phyloP scores from a whole-genome alignment of 192 early-diverging fungal genomes.

The Coemansia aciculifera region DNA sequence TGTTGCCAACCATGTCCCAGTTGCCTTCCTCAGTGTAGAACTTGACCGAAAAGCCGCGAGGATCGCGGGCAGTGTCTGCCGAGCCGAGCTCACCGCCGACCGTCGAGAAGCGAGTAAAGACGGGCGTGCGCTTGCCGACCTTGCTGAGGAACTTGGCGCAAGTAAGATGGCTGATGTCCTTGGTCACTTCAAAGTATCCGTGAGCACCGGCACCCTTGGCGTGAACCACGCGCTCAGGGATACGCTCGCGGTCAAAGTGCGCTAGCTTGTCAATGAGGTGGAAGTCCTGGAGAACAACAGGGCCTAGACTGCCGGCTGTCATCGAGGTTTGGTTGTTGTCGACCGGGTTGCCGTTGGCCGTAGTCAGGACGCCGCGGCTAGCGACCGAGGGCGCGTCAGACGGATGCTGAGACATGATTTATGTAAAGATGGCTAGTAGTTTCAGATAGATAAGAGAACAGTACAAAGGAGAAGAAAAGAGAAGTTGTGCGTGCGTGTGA shows the following conservation, averaged over 20 bases:
- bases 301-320: constrained; percentile 68
- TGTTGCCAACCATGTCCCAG: constrained; percentile 88
- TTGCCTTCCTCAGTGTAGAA: constrained; percentile 88
- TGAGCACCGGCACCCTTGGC: constrained; percentile 84
- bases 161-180: constrained; percentile 68
- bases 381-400: constrained; percentile 40
- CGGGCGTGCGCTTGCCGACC: constrained; percentile 75
- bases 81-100: constrained; percentile 75
- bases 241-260: constrained; percentile 85
- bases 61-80: constrained; percentile 77
- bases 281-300: constrained; percentile 72
- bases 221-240: constrained; percentile 85
- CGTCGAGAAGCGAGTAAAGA: constrained; percentile 80
- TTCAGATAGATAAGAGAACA: constrained; percentile 7
- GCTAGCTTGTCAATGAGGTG: constrained; percentile 76
- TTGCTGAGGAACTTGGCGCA: constrained; percentile 72
- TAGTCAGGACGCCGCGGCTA: constrained; percentile 55
- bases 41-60: constrained; percentile 80
- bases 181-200: constrained; percentile 79
- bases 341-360: constrained; percentile 69
- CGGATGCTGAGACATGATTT: constrained; percentile 33
- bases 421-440: not conserved
- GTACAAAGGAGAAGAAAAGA: constrained; percentile 4
- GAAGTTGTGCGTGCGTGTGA: not conserved
- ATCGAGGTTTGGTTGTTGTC: constrained; percentile 73